A percentile compares a stretch with the other conserved stretches of the same genome.
phyloP scores from a whole-genome alignment of 208 protist genomes.

The Vickermania ingenoplastis region DNA sequence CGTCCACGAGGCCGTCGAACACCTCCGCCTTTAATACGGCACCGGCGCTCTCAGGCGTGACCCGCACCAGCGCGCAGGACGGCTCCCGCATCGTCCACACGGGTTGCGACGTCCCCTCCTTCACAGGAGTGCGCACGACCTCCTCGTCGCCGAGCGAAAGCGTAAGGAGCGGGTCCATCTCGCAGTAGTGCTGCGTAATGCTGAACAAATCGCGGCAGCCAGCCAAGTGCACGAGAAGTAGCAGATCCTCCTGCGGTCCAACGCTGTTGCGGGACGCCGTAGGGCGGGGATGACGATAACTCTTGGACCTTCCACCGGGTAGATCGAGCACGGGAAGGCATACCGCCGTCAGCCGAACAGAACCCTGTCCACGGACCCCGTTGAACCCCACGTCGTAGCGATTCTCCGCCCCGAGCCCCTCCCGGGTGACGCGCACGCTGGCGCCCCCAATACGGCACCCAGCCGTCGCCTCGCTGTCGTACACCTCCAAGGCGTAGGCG shows the following conservation, averaged over 20 bases:
- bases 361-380: conserved; percentile 4
- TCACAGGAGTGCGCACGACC: conserved; percentile 28
- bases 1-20: conserved; percentile 68
- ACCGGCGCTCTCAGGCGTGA: conserved; percentile 12
- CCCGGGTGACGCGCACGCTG: conserved; percentile 26
- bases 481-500: conserved; percentile 61
- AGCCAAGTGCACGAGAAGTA: conserved; percentile 48
- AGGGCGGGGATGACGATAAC: background rate
- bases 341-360: conserved; percentile 16
- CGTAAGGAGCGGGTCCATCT: conserved; percentile 49
- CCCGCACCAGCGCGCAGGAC: conserved; percentile 40
- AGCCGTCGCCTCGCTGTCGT: conserved; percentile 57
- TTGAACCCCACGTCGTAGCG: conserved; percentile 37
- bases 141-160: conserved; percentile 23
- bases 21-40: conserved; percentile 25
- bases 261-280: background rate
- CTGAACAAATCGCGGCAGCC: conserved; percentile 39
- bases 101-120: conserved; percentile 32
- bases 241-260: conserved; percentile 13
- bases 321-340: conserved; percentile 21
- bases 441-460: conserved; percentile 29
- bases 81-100: conserved; percentile 15
- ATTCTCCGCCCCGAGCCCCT: conserved; percentile 29
- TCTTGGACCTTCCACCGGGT: conserved; percentile 4
- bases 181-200: conserved; percentile 15